These are phyloP conservation scores for Coemansia sp. DNA, from an alignment of 192 early-diverging fungal genomes.

Conservation along the genomic window DNA sequence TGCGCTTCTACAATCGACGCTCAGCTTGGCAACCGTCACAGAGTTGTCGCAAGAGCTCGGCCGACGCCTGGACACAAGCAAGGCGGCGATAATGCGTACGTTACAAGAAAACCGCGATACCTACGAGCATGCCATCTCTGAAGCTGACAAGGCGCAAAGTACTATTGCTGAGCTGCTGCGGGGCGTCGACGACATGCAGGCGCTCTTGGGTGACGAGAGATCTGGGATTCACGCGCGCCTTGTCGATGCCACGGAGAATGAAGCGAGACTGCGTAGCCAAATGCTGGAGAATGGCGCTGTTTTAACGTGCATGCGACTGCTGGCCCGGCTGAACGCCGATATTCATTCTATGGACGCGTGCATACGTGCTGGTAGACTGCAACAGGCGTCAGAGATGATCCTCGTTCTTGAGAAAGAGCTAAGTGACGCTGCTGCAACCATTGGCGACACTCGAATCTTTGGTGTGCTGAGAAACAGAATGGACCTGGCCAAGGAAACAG, in stretches of 20 bases:
- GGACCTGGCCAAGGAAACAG: constrained; percentile 8
- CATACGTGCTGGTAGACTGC: background rate
- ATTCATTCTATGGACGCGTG: constrained; percentile 11
- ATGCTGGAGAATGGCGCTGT: constrained; percentile 4
- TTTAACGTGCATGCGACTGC: constrained; percentile 6
- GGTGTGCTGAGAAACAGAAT: constrained; percentile 5
- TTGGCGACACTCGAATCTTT: constrained; percentile 14
- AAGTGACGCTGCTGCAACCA: background rate
- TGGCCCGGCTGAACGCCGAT: constrained; percentile 8
- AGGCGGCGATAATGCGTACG: background rate
- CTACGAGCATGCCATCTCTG: constrained; percentile 2
- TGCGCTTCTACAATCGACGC: background rate
- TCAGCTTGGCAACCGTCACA: background rate
- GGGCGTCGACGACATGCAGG: constrained; percentile 28
- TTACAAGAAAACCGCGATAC: constrained; percentile 4
- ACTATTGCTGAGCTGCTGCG: constrained; percentile 13
- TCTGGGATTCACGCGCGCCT: constrained; percentile 22
- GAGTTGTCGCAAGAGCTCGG: constrained; percentile 1
- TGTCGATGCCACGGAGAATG: constrained; percentile 6
- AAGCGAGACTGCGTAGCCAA: constrained; percentile 1
- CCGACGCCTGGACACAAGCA: background rate
- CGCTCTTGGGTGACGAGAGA: constrained; percentile 25
- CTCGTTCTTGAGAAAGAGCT: constrained; percentile 1
- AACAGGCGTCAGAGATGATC: constrained; percentile 10
- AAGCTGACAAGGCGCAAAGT: constrained; percentile 6